These are phyloP conservation scores for Wallacemonas rigidus DNA, from an alignment of 208 protist genomes.

Conservation along the genomic window DNA sequence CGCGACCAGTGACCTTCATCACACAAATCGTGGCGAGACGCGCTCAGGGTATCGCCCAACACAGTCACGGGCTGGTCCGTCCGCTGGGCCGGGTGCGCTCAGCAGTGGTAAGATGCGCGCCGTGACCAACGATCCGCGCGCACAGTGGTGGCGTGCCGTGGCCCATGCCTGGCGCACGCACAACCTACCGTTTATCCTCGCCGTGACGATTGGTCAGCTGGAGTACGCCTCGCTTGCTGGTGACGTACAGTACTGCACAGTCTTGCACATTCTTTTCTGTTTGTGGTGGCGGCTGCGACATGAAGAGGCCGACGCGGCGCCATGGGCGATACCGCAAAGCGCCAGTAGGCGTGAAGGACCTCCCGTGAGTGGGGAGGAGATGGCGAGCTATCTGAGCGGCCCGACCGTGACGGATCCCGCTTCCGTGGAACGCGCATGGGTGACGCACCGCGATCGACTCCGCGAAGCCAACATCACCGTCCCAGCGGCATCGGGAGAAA, in stretches of 20 bases:
- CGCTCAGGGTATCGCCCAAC: no score
- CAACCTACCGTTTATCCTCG: slow-evolving; percentile 46
- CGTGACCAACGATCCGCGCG: slow-evolving; percentile 41
- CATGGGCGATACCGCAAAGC: not conserved
- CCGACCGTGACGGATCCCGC: not conserved
- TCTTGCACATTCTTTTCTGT: slow-evolving; percentile 76
- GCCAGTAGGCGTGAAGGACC: not conserved
- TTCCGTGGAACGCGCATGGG: slow-evolving; percentile 1
- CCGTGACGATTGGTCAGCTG: slow-evolving; percentile 56
- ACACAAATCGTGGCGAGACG: no score
- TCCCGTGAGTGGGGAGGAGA: not conserved
- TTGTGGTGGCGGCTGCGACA: slow-evolving; percentile 80
- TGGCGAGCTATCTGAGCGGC: not conserved
- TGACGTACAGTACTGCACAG: slow-evolving; percentile 81
- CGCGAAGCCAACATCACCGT: not conserved
- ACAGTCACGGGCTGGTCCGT: no score
- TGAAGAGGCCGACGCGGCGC: slow-evolving; percentile 22
- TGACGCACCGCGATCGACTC: slow-evolving; percentile 1
- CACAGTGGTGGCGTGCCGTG: slow-evolving; percentile 67
- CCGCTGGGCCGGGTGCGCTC: not conserved
- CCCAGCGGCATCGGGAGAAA: no score
- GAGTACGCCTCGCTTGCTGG: slow-evolving; percentile 80
- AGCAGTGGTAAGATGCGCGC: slow-evolving; percentile 6
- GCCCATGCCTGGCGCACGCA: slow-evolving; percentile 71
- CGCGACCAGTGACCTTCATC: not conserved